These are phyloP conservation scores for Hanseniaspora clermontiae DNA, from an alignment of 805 yeast species.

Conservation along the genomic window DNA sequence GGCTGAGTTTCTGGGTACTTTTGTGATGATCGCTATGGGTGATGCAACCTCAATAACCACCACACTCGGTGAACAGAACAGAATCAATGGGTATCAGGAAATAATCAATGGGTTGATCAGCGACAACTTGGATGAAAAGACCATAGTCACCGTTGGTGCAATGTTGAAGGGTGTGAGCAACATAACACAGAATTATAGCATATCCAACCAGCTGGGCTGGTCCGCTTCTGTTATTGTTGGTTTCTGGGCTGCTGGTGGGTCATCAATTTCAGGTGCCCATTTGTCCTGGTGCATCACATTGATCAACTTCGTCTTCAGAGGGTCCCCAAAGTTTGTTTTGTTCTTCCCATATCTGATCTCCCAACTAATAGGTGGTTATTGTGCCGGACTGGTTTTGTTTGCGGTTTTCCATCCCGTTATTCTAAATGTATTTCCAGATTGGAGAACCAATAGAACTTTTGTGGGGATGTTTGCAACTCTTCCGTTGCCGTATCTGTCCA, in stretches of 20 bases:
- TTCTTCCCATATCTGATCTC: slow-evolving; percentile 33
- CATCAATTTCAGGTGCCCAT: slow-evolving; percentile 44
- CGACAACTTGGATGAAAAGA: background rate
- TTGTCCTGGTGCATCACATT: slow-evolving; percentile 43
- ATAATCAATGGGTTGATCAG: background rate
- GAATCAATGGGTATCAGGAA: background rate
- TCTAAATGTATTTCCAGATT: slow-evolving; percentile 21
- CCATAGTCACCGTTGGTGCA: background rate
- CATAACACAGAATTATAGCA: slow-evolving; percentile 7
- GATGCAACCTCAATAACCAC: slow-evolving; percentile 38
- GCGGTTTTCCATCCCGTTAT: slow-evolving; percentile 33
- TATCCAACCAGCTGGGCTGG: slow-evolving; percentile 30
- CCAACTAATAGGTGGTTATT: slow-evolving; percentile 39
- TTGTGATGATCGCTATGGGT: slow-evolving; percentile 36
- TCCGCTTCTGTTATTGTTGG: slow-evolving; percentile 44
- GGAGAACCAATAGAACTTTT: slow-evolving; percentile 22
- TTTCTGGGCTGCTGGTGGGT: slow-evolving; percentile 39
- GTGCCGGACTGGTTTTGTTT: slow-evolving; percentile 36
- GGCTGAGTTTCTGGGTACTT: slow-evolving; percentile 42
- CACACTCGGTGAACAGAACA: slow-evolving; percentile 10
- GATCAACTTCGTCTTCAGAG: slow-evolving; percentile 36
- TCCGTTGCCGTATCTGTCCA: slow-evolving; percentile 31
- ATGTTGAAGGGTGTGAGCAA: background rate
- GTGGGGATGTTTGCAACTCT: slow-evolving; percentile 39
- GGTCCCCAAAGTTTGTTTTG: slow-evolving; percentile 37